Evolutionary conservation across 345 rosid species (phyloP).

Genomic region (Aethionema arabicum): DNA sequence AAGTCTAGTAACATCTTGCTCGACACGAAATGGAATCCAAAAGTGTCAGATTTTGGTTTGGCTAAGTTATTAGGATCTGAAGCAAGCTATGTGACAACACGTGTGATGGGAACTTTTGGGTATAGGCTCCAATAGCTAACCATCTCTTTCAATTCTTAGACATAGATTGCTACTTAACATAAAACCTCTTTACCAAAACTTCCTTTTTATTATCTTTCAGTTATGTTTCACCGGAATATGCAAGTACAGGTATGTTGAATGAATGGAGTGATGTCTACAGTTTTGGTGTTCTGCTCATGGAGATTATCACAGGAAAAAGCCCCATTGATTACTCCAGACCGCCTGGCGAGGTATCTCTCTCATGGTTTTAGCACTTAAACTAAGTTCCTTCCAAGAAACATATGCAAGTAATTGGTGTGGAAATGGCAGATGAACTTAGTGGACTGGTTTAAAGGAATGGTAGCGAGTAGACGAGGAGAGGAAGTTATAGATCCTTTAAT

Average conservation of each 20-base stretch:
- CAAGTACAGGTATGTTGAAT: slow-evolving; percentile 93
- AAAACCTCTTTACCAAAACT: background rate
- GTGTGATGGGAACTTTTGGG: slow-evolving; percentile 99
- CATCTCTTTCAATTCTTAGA: background rate
- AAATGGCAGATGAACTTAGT: slow-evolving; percentile 78
- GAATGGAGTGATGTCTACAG: slow-evolving; percentile 96
- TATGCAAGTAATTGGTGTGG: slow-evolving; percentile 5
- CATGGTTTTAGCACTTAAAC: background rate
- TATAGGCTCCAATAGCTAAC: slow-evolving; percentile 33
- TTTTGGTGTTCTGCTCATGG: slow-evolving; percentile 92
- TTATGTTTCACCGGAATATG: slow-evolving; percentile 94
- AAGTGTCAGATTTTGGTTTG: slow-evolving; percentile 89
- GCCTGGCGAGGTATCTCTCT: slow-evolving; percentile 80
- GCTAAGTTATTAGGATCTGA: slow-evolving; percentile 90
- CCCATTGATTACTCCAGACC: slow-evolving; percentile 86
- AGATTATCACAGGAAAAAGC: slow-evolving; percentile 88
- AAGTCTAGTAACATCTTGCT: slow-evolving; percentile 91
- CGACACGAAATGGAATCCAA: slow-evolving; percentile 78
- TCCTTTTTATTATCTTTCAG: slow-evolving; percentile 35
- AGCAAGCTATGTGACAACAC: slow-evolving; percentile 85
- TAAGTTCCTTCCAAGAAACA: slow-evolving; percentile 1
- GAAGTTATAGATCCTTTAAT: slow-evolving; percentile 80
- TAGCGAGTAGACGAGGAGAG: slow-evolving; percentile 81
- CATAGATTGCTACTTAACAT: background rate
- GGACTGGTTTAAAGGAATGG: slow-evolving; percentile 98